Base-by-base conservation (phyloP, 352 stramenopile genomes). In the Globisporangium nodosum region DNA sequence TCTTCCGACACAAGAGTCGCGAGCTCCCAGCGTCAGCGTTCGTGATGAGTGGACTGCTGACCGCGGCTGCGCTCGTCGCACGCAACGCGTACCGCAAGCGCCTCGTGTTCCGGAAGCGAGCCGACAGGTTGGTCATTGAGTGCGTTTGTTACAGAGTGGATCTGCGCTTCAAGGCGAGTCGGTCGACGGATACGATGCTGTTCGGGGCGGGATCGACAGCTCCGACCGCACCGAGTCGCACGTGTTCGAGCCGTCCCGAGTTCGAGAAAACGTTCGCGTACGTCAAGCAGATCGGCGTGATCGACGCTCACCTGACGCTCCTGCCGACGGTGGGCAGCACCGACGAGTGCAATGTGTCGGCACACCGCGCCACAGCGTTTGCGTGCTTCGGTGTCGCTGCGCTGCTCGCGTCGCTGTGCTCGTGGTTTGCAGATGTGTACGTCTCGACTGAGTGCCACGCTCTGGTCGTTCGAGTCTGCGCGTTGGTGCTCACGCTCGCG, bases 1-100 rank as follows among this genome's bases (percentile, higher is more conserved):
- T 67, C 11, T 30, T 56, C 8, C 24, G 13, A 0, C 43, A 54
- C 18, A 47, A 54, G n/a, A 6, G 8, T 0, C 60, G 54, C 20
- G 40, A 47, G 15, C 48, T 65, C 5, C 21, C 24, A 2, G 60
- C 40, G 1, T 46, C 37, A 0, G 39, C 21, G 42, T 59, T 63
- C 27, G 54, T 49, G 5, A 30, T 45, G n/a, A 64, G 51, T 20
- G 43, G 49, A 6, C n/a, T 67, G 16, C 42, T 53, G 2, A 67
- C 45, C 0, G 20, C 56, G 20, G 49, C 52, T 3, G 61, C 45
- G 11, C 40, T 67, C 9, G 21, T 64, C n/a, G 33, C 45, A 0
- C 49, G 55, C 33, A 63, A 62, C 24, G 45, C 54, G 20, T 63
- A 54, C 31, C 54, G 40, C 39, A 57, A 56, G 24, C 47, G 35